Evolutionary conservation across 169 alveolate genomes (phyloP).

Genomic region (Prorocentrum cordatum): DNA sequence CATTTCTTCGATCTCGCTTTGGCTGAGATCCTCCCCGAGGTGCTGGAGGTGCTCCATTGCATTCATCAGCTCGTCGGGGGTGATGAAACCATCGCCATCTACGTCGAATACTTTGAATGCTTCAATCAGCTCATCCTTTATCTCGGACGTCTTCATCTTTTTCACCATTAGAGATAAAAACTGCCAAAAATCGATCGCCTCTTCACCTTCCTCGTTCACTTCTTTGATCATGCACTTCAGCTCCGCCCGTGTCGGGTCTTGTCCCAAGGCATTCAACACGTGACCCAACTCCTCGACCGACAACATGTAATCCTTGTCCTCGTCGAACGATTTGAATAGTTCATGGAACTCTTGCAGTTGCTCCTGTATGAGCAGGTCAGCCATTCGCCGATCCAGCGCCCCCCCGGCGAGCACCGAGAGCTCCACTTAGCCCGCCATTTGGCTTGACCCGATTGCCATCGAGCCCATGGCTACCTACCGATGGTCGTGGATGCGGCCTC

Average conservation of each 20-base stretch:
- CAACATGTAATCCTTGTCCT: too few relatives aligned
- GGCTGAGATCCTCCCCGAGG: constrained; percentile 92
- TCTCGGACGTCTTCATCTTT: constrained; percentile 92
- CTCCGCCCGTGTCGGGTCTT: constrained; percentile 89
- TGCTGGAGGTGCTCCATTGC: constrained; percentile 85
- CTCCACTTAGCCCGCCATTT: too few relatives aligned
- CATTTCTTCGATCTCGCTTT: constrained; percentile 97
- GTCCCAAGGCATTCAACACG: constrained; percentile 84
- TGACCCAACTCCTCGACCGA: constrained; percentile 87
- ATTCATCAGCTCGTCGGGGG: constrained; percentile 92
- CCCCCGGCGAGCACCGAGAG: too few relatives aligned
- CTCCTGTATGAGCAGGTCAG: too few relatives aligned
- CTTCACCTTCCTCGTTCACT: constrained; percentile 84
- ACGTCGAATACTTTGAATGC: constrained; percentile 92
- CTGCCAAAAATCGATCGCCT: constrained; percentile 93
- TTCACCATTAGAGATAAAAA: constrained; percentile 94
- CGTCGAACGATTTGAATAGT: too few relatives aligned
- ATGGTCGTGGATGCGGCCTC: too few relatives aligned
- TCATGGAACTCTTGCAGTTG: too few relatives aligned
- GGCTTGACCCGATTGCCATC: too few relatives aligned
- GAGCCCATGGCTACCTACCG: too few relatives aligned
- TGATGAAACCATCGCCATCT: constrained; percentile 85
- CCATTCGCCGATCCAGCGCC: too few relatives aligned
- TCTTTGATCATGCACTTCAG: constrained; percentile 84
- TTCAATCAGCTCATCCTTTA: constrained; percentile 93